phyloP scores from a whole-genome alignment of 257 asterid species.

The Primulina tabacum region DNA sequence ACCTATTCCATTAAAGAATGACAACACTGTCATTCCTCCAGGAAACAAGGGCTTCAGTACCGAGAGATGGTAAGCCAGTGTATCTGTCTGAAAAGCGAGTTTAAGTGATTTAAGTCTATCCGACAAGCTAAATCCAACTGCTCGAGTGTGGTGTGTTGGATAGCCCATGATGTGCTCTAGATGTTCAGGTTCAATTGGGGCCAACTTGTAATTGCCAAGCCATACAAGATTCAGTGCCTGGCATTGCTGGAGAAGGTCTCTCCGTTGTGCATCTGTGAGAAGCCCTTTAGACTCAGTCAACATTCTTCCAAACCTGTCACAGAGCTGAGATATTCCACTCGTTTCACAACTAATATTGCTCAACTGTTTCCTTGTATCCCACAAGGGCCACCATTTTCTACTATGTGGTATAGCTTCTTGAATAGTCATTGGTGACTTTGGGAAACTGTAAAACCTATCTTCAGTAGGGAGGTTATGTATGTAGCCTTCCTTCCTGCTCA shows the following conservation, averaged over 20 bases:
- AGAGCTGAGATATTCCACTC: slow-evolving; percentile 34
- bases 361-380: slow-evolving; percentile 80
- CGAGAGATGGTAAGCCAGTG: slow-evolving; percentile 76
- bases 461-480: slow-evolving; percentile 77
- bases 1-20: slow-evolving; percentile 71
- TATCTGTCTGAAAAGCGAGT: slow-evolving; percentile 67
- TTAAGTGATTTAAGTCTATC: slow-evolving; percentile 61
- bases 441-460: slow-evolving; percentile 54
- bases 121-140: slow-evolving; percentile 39
- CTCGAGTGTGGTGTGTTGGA: slow-evolving; percentile 57
- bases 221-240: slow-evolving; percentile 57
- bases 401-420: slow-evolving; percentile 60
- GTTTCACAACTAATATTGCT: slow-evolving; percentile 43
- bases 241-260: slow-evolving; percentile 54
- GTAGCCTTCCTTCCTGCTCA: slow-evolving; percentile 76
- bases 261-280: slow-evolving; percentile 48
- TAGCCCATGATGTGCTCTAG: slow-evolving; percentile 75
- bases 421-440: slow-evolving; percentile 68
- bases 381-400: slow-evolving; percentile 76
- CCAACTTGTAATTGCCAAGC: slow-evolving; percentile 53
- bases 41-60: slow-evolving; percentile 48
- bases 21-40: slow-evolving; percentile 59
- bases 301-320: slow-evolving; percentile 59
- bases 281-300: slow-evolving; percentile 45
- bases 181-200: slow-evolving; percentile 60